Evolutionary conservation across 1,284 basidiomycete species (phyloP), one percentile per base, ranked within the genome.

Genomic region (Marasmius tenuissimus): DNA sequence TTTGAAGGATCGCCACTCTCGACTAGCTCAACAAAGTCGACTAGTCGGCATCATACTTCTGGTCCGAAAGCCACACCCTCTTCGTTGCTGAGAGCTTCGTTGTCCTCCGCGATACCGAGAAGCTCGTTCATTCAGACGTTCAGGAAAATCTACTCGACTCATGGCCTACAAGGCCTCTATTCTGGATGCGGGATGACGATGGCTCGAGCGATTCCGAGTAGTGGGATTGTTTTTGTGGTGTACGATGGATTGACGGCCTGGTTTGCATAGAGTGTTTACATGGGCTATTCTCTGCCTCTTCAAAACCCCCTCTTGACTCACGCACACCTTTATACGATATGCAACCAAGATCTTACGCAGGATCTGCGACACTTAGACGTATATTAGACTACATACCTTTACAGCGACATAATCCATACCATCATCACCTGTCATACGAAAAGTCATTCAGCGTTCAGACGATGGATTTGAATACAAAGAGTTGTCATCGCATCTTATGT

Each of bases 111-210:
- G 45, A 47, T 54, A 54, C 67, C 70, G 6, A 69, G 64, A 56
- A 64, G 73, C 2, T 82, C 87, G 3, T 95, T 96, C 73, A 72
- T 83, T 52, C 76, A 81, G 52, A 91, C 87, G 7, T 88, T 88
- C 55, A 78, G 77, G 66, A 85, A 86, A 61, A 92, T 97, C 74
- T 96, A 90, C 70, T 75, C 71, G 34, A 85, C 84, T 20, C 85
- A 89, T 69, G 94, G 94, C 0, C 70, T 95, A 33, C 78, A 77
- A 61, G 94, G 93, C 0, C 74, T 96, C 61, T 96, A 96, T 75
- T 91, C 92, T 3, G 91, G 94, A 47, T 93, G 92, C 72, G 94
- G 93, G 1, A 85, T 96, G 69, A 97, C 94, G 0, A 88, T 93
- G 49, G 84, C 89, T 39, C 80, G 93, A 65, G 88, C 89, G 18